A percentile compares a stretch with the other conserved stretches of the same genome.
These are phyloP conservation scores for Rhodotorula sp. DNA, from an alignment of 1,284 basidiomycete species.

Conservation along the genomic window DNA sequence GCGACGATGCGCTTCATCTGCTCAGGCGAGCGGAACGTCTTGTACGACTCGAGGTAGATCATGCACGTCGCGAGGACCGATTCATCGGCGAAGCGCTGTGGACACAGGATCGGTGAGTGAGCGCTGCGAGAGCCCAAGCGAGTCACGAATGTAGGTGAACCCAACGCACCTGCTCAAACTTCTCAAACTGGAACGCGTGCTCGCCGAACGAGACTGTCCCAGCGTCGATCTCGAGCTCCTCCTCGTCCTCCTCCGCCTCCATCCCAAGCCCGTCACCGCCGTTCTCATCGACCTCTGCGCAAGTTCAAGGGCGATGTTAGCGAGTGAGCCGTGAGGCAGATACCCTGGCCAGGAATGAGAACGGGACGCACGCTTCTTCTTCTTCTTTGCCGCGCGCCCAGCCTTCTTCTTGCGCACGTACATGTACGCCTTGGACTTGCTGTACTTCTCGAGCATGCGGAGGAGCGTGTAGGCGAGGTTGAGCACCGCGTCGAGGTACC, in stretches of 20 bases:
- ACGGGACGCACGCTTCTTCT: slow-evolving; percentile 37
- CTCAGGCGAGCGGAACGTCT: slow-evolving; percentile 73
- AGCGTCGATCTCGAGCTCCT: slow-evolving; percentile 59
- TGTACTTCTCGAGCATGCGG: slow-evolving; percentile 82
- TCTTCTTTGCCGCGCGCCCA: slow-evolving; percentile 58
- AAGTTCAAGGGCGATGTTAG: neutral
- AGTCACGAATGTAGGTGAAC: neutral
- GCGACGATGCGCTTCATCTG: slow-evolving; percentile 82
- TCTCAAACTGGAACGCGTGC: slow-evolving; percentile 83
- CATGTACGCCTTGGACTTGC: slow-evolving; percentile 68
- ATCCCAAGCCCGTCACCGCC: slow-evolving; percentile 27
- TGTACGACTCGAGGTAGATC: slow-evolving; percentile 70
- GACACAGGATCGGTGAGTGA: neutral
- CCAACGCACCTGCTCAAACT: slow-evolving; percentile 74
- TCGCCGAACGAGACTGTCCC: slow-evolving; percentile 62
- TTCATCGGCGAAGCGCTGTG: slow-evolving; percentile 77
- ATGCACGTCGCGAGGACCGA: slow-evolving; percentile 79
- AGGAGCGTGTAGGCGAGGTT: slow-evolving; percentile 78
- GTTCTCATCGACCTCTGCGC: slow-evolving; percentile 2
- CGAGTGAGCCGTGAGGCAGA: neutral
- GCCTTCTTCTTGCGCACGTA: slow-evolving; percentile 72
- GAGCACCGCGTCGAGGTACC: slow-evolving; percentile 81
- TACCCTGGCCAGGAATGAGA: accelerated
- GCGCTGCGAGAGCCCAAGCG: neutral
- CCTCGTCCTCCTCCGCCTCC: slow-evolving; percentile 45